These are phyloP conservation scores for Musa schizocarpa DNA, from an alignment of 176 grass and related monocot species.

Conservation along the genomic window DNA sequence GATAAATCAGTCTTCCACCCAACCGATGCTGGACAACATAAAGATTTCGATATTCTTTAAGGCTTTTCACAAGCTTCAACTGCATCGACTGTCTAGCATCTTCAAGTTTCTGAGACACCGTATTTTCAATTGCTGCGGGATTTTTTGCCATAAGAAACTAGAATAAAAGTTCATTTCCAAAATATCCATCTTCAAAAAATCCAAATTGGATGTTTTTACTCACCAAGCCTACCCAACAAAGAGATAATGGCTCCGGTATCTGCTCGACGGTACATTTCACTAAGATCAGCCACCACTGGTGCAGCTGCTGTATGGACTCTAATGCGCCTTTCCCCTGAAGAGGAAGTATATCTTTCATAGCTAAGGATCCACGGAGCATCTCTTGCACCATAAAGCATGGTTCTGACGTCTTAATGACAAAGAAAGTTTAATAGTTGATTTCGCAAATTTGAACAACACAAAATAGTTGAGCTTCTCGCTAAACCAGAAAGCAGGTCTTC, in stretches of 20 bases:
- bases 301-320: conserved; percentile 92
- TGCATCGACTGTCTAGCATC: conserved; percentile 76
- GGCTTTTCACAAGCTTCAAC: conserved; percentile 73
- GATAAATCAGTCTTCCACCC: conserved; percentile 75
- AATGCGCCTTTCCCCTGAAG: conserved; percentile 88
- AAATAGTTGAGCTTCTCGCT: no score
- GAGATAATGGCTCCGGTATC: conserved; percentile 78
- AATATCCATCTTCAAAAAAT: conserved; percentile 4
- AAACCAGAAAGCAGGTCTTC: no score
- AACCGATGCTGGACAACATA: conserved; percentile 77
- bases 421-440: not conserved
- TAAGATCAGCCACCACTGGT: conserved; percentile 86
- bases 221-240: conserved; percentile 65
- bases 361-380: conserved; percentile 37
- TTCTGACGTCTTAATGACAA: no score
- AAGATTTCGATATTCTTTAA: conserved; percentile 85
- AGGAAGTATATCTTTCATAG: conserved; percentile 72
- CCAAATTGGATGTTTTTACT: conserved; percentile 26
- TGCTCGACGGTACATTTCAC: conserved; percentile 94
- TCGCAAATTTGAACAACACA: not conserved
- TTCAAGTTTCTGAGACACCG: conserved; percentile 77
- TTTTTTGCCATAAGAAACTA: conserved; percentile 2
- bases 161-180: not conserved
- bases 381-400: conserved; percentile 1
- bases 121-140: conserved; percentile 77